phyloP scores from a whole-genome alignment of 2,329 filamentous ascomycete species.

The Cercospora berteroae region DNA sequence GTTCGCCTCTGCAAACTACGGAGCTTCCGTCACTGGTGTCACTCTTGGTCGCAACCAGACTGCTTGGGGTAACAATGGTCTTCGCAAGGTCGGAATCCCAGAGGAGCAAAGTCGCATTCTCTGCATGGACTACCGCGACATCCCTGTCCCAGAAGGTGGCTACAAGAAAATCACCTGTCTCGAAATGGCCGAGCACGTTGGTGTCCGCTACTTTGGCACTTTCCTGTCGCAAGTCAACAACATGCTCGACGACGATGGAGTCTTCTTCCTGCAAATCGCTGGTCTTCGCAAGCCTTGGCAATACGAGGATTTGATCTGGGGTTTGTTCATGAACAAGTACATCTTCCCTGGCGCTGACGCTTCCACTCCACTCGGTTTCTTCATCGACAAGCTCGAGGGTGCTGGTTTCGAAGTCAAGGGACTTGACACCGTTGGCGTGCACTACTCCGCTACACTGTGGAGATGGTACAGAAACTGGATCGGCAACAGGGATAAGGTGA shows the following conservation, averaged over 20 bases:
- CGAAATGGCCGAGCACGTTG: conserved; percentile 98
- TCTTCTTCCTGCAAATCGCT: conserved; percentile 94
- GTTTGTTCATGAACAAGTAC: conserved; percentile 99
- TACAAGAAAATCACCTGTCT: conserved; percentile 97
- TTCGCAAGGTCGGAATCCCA: conserved; percentile 75
- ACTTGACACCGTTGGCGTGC: conserved; percentile 89
- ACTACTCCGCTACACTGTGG: conserved; percentile 96
- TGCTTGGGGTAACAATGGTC: conserved; percentile 88
- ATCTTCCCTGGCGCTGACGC: conserved; percentile 97
- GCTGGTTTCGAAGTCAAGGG: conserved; percentile 88
- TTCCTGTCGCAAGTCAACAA: conserved; percentile 87
- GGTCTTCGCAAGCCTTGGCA: conserved; percentile 94
- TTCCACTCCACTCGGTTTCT: conserved; percentile 85
- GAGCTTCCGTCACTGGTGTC: conserved; percentile 79
- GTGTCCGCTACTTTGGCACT: conserved; percentile 77
- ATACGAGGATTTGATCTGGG: conserved; percentile 97
- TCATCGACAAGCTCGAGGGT: conserved; percentile 78
- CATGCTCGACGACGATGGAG: conserved; percentile 94
- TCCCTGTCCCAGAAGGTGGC: conserved; percentile 68
- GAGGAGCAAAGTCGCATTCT: conserved; percentile 89
- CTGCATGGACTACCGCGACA: conserved; percentile 97
- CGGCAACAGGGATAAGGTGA: conserved; percentile 85
- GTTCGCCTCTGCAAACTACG: conserved; percentile 90
- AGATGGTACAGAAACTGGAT: conserved; percentile 99
- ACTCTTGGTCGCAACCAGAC: conserved; percentile 96